phyloP scores from a whole-genome alignment of 768 basidiomycete species.

The Rhodotorula babjevae region DNA sequence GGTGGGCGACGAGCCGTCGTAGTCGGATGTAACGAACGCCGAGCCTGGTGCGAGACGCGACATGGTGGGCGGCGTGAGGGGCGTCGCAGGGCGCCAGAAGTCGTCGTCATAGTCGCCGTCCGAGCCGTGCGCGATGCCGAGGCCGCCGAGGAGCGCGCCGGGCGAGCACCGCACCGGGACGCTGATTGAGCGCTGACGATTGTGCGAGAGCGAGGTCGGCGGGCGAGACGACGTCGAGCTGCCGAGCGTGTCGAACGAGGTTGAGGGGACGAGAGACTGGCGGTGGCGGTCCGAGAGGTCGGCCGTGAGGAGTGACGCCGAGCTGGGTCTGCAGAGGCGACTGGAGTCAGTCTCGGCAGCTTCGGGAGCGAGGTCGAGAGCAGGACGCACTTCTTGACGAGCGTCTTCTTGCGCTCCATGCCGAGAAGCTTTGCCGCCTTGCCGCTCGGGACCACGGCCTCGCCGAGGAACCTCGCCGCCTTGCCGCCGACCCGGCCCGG shows the following conservation, averaged over 20 bases:
- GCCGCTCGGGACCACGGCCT: slow-evolving; percentile 26
- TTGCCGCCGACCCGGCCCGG: slow-evolving; percentile 13
- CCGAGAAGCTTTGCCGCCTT: slow-evolving; percentile 28
- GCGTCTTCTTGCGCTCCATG: slow-evolving; percentile 24
- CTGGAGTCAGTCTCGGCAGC: too few relatives aligned
- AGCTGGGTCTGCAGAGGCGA: slow-evolving; percentile 17
- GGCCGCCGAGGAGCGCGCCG: background rate
- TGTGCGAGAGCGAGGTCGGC: background rate
- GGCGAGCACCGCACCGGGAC: background rate
- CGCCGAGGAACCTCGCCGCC: slow-evolving; percentile 25
- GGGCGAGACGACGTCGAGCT: background rate
- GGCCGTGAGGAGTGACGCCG: background rate
- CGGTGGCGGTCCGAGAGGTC: background rate
- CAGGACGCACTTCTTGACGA: slow-evolving; percentile 10
- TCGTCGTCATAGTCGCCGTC: background rate
- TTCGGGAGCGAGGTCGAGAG: background rate
- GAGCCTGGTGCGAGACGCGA: too few relatives aligned
- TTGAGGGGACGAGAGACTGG: background rate
- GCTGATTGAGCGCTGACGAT: background rate
- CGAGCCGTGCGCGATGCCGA: background rate
- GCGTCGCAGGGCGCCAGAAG: background rate
- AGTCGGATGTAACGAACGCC: background rate
- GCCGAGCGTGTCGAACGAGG: background rate
- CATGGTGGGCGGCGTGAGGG: background rate
- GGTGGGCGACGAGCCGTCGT: background rate